phyloP scores from a whole-genome alignment of 225 moss, liverwort and hornwort species.

The Bryoerythrophyllum caledonicum region DNA sequence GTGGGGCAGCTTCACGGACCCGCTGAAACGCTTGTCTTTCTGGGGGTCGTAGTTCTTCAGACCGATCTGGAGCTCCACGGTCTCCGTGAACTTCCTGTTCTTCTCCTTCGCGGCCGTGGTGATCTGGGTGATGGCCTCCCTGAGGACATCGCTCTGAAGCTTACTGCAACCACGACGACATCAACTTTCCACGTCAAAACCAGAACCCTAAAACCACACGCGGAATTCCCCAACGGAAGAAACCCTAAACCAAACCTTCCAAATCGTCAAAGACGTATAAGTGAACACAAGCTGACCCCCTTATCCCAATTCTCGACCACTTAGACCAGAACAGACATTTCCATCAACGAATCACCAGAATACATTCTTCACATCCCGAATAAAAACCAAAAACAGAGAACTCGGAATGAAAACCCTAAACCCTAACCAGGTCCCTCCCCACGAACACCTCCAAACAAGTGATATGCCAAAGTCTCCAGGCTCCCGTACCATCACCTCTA shows the following conservation, averaged over 20 bases:
- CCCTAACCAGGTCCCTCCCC: neutral
- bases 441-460: neutral
- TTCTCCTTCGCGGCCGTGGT: slow-evolving; percentile 58
- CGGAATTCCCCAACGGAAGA: neutral
- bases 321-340: neutral
- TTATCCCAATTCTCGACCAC: neutral
- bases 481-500: no score
- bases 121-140: slow-evolving; percentile 54
- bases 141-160: slow-evolving; percentile 68
- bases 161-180: slow-evolving; percentile 35
- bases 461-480: no score
- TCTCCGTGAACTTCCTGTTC: slow-evolving; percentile 62
- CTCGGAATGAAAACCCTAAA: neutral
- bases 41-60: slow-evolving; percentile 74
- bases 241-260: no score
- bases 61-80: slow-evolving; percentile 68
- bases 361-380: no score
- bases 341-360: neutral
- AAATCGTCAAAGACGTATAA: neutral
- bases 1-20: slow-evolving; percentile 63
- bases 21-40: slow-evolving; percentile 74
- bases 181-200: neutral
- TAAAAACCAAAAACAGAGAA: neutral
- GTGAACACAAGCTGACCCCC: neutral
- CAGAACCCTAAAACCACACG: neutral